phyloP scores from a whole-genome alignment of 2,329 filamentous ascomycete genomes.

The Stemphylium beticola region DNA sequence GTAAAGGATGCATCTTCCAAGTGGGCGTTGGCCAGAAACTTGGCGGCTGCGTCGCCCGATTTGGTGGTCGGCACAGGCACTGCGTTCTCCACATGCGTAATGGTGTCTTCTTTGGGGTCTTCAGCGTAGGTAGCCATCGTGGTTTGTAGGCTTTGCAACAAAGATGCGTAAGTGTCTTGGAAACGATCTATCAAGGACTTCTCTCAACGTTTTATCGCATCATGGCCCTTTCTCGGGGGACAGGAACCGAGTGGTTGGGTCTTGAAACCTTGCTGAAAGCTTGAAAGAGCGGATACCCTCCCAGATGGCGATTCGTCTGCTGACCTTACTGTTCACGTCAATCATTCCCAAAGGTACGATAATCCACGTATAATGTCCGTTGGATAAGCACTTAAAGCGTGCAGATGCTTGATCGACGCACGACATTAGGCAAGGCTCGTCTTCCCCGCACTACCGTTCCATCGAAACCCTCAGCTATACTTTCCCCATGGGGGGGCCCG shows the following conservation, averaged over 20 bases:
- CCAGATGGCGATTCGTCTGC: neutral
- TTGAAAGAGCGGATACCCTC: neutral
- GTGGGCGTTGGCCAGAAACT: slow-evolving; percentile 53
- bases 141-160: neutral
- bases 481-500: slow-evolving; percentile 13
- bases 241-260: slow-evolving; percentile 5
- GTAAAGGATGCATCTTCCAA: slow-evolving; percentile 51
- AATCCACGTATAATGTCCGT: slow-evolving; percentile 12
- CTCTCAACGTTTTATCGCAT: slow-evolving; percentile 8
- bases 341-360: neutral
- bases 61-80: neutral
- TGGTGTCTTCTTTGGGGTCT: slow-evolving; percentile 19
- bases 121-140: slow-evolving; percentile 12
- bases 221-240: neutral
- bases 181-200: neutral
- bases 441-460: slow-evolving; percentile 14
- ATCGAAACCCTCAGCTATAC: neutral
- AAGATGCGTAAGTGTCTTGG: neutral
- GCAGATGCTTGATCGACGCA: neutral
- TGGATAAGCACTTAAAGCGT: neutral
- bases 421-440: neutral
- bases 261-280: neutral
- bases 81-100: slow-evolving; percentile 23
- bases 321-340: neutral
- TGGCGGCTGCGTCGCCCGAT: slow-evolving; percentile 53